phyloP scores from a whole-genome alignment of 345 rosid species.

The Rubroshorea leprosula region DNA sequence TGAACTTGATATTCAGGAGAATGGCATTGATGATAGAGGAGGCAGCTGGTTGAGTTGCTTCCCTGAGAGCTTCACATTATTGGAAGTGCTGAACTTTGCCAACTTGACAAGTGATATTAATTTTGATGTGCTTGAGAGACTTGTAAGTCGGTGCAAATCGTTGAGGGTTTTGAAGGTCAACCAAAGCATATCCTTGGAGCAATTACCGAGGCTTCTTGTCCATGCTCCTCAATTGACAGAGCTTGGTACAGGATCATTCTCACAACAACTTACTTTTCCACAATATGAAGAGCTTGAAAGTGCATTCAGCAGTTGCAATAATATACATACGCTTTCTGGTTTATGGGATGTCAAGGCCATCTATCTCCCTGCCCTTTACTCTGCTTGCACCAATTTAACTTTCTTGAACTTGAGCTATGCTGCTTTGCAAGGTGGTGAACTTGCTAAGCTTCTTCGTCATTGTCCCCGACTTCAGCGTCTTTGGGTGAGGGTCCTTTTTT shows the following conservation, averaged over 20 bases:
- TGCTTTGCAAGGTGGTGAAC: slow-evolving; percentile 41
- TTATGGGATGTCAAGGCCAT: slow-evolving; percentile 42
- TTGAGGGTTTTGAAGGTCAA: slow-evolving; percentile 54
- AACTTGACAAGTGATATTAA: slow-evolving; percentile 40
- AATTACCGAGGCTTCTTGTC: slow-evolving; percentile 45
- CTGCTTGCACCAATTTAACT: slow-evolving; percentile 41
- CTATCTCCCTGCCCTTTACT: slow-evolving; percentile 44
- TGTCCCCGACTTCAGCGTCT: slow-evolving; percentile 54
- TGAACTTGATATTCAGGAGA: slow-evolving; percentile 64
- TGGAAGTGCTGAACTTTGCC: slow-evolving; percentile 58
- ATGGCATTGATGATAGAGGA: slow-evolving; percentile 48
- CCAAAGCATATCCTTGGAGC: slow-evolving; percentile 38
- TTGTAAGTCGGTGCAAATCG: slow-evolving; percentile 49
- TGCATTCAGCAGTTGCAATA: slow-evolving; percentile 44
- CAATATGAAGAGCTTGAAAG: slow-evolving; percentile 35
- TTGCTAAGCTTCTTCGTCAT: slow-evolving; percentile 47
- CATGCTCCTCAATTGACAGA: slow-evolving; percentile 44
- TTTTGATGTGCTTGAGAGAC: slow-evolving; percentile 56
- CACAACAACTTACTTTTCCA: slow-evolving; percentile 31
- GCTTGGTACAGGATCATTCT: slow-evolving; percentile 62
- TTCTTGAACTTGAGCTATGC: slow-evolving; percentile 60
- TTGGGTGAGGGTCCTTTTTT: slow-evolving; percentile 37
- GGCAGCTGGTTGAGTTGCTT: slow-evolving; percentile 63
- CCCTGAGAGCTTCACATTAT: slow-evolving; percentile 47
- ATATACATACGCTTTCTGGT: slow-evolving; percentile 48